Conservation (phyloP, 805 yeast genomes). For the Sporopachydermia lactativora region DNA sequence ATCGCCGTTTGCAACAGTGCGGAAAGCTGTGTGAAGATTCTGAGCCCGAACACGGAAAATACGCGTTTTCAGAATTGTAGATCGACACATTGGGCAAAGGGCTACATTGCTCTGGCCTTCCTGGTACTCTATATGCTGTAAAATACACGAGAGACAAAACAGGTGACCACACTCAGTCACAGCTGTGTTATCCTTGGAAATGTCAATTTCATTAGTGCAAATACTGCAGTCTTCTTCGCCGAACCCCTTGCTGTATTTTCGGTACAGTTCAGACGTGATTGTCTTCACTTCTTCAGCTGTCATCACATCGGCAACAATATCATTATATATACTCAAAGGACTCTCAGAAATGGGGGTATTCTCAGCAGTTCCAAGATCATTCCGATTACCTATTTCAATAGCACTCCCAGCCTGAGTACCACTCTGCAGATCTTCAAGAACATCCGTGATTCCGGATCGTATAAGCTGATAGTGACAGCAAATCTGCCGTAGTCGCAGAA, state of each 20-base stretch:
- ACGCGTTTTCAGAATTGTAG: slow-evolving; percentile 32
- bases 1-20: slow-evolving; percentile 1
- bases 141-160: slow-evolving; percentile 59
- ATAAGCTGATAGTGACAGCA: slow-evolving; percentile 76
- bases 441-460: slow-evolving; percentile 14
- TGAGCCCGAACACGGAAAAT: slow-evolving; percentile 27
- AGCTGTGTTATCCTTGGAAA: slow-evolving; percentile 32
- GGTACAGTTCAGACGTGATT: slow-evolving; percentile 15
- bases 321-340: background rate
- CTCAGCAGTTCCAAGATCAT: slow-evolving; percentile 3
- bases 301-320: background rate
- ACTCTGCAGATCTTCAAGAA: slow-evolving; percentile 29
- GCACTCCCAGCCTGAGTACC: slow-evolving; percentile 5
- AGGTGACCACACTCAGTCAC: slow-evolving; percentile 73
- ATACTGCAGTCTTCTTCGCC: slow-evolving; percentile 65
- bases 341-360: background rate
- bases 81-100: slow-evolving; percentile 70
- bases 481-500: slow-evolving; percentile 70
- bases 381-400: slow-evolving; percentile 11
- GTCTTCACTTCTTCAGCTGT: slow-evolving; percentile 5
- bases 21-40: slow-evolving; percentile 8
- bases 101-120: slow-evolving; percentile 28
- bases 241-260: slow-evolving; percentile 18
- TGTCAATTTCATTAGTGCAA: slow-evolving; percentile 59
- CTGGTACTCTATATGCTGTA: slow-evolving; percentile 65